Evolutionary conservation across 2,329 filamentous ascomycete species (phyloP).

Genomic region (Xylaria sp.): DNA sequence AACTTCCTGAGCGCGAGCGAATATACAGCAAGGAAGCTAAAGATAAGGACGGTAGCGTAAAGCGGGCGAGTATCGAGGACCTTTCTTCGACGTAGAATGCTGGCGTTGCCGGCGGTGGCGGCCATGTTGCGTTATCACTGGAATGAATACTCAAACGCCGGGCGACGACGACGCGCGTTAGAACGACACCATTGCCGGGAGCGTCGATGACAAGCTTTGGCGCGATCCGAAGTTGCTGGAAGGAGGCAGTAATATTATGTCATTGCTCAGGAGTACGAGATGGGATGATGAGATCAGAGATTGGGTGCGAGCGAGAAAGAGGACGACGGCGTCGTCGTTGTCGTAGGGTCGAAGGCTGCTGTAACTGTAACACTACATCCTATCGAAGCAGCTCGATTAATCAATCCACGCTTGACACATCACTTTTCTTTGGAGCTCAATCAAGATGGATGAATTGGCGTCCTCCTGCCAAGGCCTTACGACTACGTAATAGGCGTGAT

Average conservation of each 20-base stretch:
- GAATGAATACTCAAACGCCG: neutral
- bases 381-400: slow-evolving; percentile 4
- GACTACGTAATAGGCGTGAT: neutral
- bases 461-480: neutral
- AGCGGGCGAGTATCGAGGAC: slow-evolving; percentile 61
- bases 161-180: slow-evolving; percentile 17
- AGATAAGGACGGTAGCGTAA: slow-evolving; percentile 58
- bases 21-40: slow-evolving; percentile 59
- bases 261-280: no score
- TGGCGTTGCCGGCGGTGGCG: neutral
- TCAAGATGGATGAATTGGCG: slow-evolving; percentile 9
- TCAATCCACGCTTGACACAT: slow-evolving; percentile 24
- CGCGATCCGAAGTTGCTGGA: neutral
- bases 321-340: neutral
- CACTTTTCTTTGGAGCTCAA: neutral
- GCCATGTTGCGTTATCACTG: slow-evolving; percentile 26
- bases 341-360: neutral
- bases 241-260: no score
- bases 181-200: slow-evolving; percentile 6
- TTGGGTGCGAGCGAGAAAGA: neutral
- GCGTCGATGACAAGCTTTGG: neutral
- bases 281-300: neutral
- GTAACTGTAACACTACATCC: slow-evolving; percentile 3
- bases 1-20: slow-evolving; percentile 51
- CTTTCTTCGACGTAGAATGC: slow-evolving; percentile 42